Evolutionary conservation across 176 grass and related monocot species (phyloP), one percentile per base, ranked within the genome.

Genomic region (Avena eriantha): DNA sequence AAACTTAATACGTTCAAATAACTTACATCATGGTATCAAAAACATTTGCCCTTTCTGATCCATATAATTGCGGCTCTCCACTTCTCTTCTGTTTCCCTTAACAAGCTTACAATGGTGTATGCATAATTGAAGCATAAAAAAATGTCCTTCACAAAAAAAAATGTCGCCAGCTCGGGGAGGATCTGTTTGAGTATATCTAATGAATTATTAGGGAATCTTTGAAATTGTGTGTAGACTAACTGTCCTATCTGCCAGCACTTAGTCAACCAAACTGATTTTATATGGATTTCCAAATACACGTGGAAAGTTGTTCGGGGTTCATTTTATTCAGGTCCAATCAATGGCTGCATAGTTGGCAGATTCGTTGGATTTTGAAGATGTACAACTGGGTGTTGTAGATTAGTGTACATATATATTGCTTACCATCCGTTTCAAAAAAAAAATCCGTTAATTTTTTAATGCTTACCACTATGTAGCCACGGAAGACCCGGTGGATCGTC

Each of bases 161-260:
- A 1, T 76, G 68, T 57, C 35, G 36, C 63, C 2, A 86, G n/a
- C 6, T 26, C 22, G 4, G 73, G 16, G 7, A 23, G 8, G 71
- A 0, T 45, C 68, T 19, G 64, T 26, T 11, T 2, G 0, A n/a
- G 26, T 76, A 55, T 41, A 55, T 75, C 26, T 82, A 31, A 43
- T 55, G 86, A 82, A 76, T 87, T n/a, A 45, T 82, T 56, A 55
- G 26, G 60, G 72, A 58, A 83, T 83, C 60, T 34, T 56, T 12
- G 18, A 48, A 67, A 82, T 46, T 24, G 12, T 21, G 34, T 23
- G 60, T 35, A 10, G 53, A 33, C n/a, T 45, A 80, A 16, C 47
- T 80, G 31, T 17, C 81, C 16, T 19, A 67, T 72, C 33, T 33
- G 65, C 46, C 56, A 74, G 56, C 67, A 53, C 39, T 7, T 6